Evolutionary conservation across 2,329 filamentous ascomycete species (phyloP).

Genomic region (Colletotrichum chrysophilum): DNA sequence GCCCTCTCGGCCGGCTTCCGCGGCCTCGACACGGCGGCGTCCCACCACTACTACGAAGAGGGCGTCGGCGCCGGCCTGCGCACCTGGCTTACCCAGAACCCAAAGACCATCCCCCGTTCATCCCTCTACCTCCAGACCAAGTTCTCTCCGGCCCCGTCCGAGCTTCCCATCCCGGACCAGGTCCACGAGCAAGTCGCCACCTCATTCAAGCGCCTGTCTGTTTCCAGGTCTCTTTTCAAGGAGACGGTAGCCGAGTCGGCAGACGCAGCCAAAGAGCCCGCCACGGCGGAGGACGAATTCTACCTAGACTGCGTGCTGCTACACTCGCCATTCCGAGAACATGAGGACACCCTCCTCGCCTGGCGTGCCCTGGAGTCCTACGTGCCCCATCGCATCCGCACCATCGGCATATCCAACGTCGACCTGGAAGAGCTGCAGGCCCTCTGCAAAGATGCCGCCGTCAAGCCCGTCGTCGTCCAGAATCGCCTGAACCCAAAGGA

Average conservation of each 20-base stretch:
- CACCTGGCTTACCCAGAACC: conserved; percentile 17
- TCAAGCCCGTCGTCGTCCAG: conserved; percentile 68
- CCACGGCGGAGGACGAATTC: conserved; percentile 24
- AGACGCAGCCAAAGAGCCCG: conserved; percentile 16
- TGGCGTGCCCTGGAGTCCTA: conserved; percentile 72
- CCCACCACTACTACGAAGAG: conserved; percentile 77
- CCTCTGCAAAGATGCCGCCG: conserved; percentile 49
- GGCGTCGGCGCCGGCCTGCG: conserved; percentile 72
- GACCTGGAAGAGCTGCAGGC: conserved; percentile 59
- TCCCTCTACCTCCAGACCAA: conserved; percentile 74
- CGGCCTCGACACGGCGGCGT: conserved; percentile 78
- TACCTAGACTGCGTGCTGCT: conserved; percentile 79
- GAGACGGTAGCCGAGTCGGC: background rate
- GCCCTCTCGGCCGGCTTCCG: conserved; percentile 74
- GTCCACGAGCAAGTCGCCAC: conserved; percentile 70
- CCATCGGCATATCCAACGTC: conserved; percentile 80
- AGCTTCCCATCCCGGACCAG: conserved; percentile 65
- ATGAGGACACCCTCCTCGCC: conserved; percentile 60
- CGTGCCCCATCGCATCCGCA: conserved; percentile 67
- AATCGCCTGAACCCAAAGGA: conserved; percentile 73
- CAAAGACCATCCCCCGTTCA: conserved; percentile 31
- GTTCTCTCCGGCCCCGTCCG: conserved; percentile 46
- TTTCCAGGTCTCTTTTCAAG: conserved; percentile 22
- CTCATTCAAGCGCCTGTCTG: conserved; percentile 69
- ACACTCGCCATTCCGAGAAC: conserved; percentile 59